Evolutionary conservation across 1,139 yeast genomes (phyloP).

Genomic region (Zhuliangozyma blackwelliae): DNA sequence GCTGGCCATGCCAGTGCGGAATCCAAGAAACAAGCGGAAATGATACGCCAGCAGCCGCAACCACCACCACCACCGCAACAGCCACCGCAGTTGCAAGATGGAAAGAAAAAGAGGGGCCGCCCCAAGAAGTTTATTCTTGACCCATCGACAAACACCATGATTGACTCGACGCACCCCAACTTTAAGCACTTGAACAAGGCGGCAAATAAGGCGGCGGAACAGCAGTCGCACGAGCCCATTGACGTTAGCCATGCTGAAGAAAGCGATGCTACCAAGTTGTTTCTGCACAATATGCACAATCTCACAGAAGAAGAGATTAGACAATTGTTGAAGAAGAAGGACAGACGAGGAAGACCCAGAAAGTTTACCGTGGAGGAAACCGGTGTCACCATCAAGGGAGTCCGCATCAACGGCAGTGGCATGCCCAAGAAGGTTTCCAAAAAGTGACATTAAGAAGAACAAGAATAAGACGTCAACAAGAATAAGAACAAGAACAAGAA

Average conservation of each 20-base stretch:
- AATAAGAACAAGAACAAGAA: too few species aligned
- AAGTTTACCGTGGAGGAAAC: slow-evolving; percentile 48
- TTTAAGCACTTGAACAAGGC: slow-evolving; percentile 35
- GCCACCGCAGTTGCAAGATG: slow-evolving; percentile 6
- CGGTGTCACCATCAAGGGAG: slow-evolving; percentile 46
- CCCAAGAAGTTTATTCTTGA: slow-evolving; percentile 43
- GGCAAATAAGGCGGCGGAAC: background rate
- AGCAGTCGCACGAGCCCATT: background rate
- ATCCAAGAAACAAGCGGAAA: too few species aligned
- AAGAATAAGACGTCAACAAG: too few species aligned
- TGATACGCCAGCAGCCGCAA: slow-evolving; percentile 6
- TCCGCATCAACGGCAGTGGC: slow-evolving; percentile 37
- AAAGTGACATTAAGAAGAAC: background rate
- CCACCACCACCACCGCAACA: slow-evolving; percentile 5
- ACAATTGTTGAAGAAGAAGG: slow-evolving; percentile 38
- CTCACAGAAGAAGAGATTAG: slow-evolving; percentile 37
- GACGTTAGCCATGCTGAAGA: background rate
- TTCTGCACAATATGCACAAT: slow-evolving; percentile 25
- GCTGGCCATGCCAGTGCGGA: background rate
- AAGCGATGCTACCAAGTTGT: slow-evolving; percentile 15
- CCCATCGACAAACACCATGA: slow-evolving; percentile 38
- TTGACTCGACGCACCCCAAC: slow-evolving; percentile 43
- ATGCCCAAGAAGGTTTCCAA: slow-evolving; percentile 6
- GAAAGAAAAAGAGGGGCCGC: slow-evolving; percentile 42
- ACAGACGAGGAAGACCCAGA: slow-evolving; percentile 48